Percentiles rank a stretch among this genome's conserved stretches.
phyloP scores from a whole-genome alignment of 495 filamentous ascomycete species.

The Neurospora cerealis region DNA sequence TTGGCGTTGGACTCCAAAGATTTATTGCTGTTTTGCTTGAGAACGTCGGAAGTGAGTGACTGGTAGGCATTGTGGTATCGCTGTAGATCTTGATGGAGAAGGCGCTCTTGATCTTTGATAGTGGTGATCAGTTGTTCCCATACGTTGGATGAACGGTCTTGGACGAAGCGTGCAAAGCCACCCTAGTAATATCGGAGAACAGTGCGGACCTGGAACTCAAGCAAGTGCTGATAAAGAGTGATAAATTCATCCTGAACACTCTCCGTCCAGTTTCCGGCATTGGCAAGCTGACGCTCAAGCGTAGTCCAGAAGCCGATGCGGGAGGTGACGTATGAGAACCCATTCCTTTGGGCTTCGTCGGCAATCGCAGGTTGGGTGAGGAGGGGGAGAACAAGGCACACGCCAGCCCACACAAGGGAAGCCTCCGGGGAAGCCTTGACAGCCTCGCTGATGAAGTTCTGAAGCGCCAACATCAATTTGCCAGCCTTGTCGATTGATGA shows the following conservation, averaged over 20 bases:
- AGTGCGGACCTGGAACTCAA: background rate
- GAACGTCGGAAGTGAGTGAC: background rate
- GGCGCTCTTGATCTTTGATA: background rate
- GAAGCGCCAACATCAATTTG: background rate
- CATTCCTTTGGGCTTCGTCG: constrained; percentile 10
- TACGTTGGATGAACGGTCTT: background rate
- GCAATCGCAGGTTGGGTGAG: constrained; percentile 14
- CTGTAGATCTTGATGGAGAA: background rate
- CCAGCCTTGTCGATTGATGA: constrained; percentile 5
- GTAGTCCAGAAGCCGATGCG: constrained; percentile 14
- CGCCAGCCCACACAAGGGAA: constrained; percentile 16
- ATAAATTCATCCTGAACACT: background rate
- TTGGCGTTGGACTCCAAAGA: background rate
- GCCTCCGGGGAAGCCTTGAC: constrained; percentile 14
- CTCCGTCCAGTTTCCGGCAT: background rate
- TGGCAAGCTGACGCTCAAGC: constrained; percentile 4
- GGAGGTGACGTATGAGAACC: constrained; percentile 16
- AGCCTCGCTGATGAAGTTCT: constrained; percentile 11
- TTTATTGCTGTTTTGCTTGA: background rate
- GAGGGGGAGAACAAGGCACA: constrained; percentile 15
- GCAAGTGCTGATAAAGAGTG: background rate
- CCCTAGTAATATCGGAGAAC: background rate
- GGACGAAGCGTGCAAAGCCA: background rate
- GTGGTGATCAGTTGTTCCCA: background rate
- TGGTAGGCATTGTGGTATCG: background rate